Conservation (phyloP, 257 asterid species). For the Petunia axillaris region DNA sequence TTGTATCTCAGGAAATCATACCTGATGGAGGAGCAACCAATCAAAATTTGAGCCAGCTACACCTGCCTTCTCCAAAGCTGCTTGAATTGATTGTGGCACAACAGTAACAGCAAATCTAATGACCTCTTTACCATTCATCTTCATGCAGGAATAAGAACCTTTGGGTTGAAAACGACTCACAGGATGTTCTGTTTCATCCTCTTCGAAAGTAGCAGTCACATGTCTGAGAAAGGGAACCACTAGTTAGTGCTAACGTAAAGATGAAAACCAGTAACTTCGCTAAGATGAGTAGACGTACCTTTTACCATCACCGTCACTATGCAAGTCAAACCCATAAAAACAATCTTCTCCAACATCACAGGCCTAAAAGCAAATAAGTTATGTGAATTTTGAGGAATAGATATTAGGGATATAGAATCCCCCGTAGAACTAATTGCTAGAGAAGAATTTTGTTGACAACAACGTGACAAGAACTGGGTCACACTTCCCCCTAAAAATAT, state of each 20-base stretch:
- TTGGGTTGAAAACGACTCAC: conserved; percentile 58
- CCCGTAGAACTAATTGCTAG: not conserved
- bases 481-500: too few relatives aligned
- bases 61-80: too few relatives aligned
- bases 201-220: too few relatives aligned
- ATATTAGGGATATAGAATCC: not conserved
- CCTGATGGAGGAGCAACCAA: conserved; percentile 58
- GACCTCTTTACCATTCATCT: conserved; percentile 93
- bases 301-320: too few relatives aligned
- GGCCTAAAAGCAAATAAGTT: conserved; percentile 47
- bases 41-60: too few relatives aligned
- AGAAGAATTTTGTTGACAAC: not conserved
- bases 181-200: conserved; percentile 49
- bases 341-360: conserved; percentile 72
- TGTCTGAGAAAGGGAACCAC: not conserved
- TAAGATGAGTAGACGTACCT: conserved; percentile 66
- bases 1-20: conserved; percentile 28
- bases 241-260: not conserved
- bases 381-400: not conserved
- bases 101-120: conserved; percentile 82
- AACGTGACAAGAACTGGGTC: too few relatives aligned
- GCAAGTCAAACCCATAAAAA: conserved; percentile 34
- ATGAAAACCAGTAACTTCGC: conserved; percentile 61
- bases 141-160: conserved; percentile 24
- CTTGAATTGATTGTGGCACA: conserved; percentile 55